Evolutionary conservation across 169 alveolate species (phyloP).

Genomic region (Cryptosporidium meleagridis): DNA sequence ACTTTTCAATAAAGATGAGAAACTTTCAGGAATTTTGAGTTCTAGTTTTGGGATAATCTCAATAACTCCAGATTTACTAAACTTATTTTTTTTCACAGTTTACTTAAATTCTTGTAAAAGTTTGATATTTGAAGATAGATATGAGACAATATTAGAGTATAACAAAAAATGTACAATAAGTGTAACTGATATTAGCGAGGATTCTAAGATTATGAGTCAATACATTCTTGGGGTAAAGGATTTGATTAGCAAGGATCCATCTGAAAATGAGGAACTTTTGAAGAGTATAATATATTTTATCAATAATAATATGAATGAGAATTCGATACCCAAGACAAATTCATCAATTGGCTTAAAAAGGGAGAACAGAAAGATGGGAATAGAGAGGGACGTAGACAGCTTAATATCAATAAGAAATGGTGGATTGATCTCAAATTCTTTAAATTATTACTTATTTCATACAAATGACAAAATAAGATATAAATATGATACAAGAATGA

Average conservation of each 20-base stretch:
- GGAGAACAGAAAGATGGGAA: not conserved
- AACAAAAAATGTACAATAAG: not conserved
- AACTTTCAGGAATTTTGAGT: not conserved
- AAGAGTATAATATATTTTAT: not conserved
- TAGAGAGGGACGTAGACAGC: not conserved
- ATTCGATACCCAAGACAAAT: not conserved
- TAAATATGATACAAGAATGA: constrained; percentile 21
- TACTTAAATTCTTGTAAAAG: constrained; percentile 3
- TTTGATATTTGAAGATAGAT: not conserved
- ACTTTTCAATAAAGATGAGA: constrained; percentile 10
- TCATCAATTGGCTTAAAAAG: not conserved
- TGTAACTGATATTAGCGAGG: not conserved
- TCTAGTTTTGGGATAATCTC: constrained; percentile 48
- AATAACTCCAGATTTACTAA: constrained; percentile 1
- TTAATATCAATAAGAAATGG: constrained; percentile 2
- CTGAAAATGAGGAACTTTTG: not conserved
- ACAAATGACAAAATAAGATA: constrained; percentile 36
- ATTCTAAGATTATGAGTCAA: not conserved
- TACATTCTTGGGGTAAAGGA: not conserved
- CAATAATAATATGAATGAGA: not conserved
- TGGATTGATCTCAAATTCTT: constrained; percentile 17
- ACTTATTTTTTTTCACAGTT: constrained; percentile 25
- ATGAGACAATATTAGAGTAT: not conserved
- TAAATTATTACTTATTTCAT: constrained; percentile 30
- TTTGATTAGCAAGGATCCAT: not conserved